These are phyloP conservation scores for Strombidium stylifer DNA, from an alignment of 73 alveolate species.

Conservation along the genomic window DNA sequence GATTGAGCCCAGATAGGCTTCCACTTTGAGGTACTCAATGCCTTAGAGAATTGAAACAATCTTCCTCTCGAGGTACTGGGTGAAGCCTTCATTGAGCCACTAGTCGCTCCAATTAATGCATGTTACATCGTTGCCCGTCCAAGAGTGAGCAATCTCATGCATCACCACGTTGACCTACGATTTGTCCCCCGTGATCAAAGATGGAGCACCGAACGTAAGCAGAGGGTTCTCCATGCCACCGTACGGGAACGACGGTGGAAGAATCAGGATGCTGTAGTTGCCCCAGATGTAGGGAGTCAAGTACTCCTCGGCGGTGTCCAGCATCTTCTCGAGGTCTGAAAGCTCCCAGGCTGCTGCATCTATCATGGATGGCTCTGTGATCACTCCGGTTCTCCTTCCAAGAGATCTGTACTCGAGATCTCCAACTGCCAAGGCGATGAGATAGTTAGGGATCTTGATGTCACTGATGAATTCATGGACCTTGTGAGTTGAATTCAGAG, in stretches of 20 bases:
- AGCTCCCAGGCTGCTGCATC: constrained; percentile 42
- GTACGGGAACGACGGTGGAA: constrained; percentile 88
- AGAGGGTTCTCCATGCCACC: constrained; percentile 96
- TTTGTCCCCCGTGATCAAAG: constrained; percentile 74
- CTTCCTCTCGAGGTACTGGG: constrained; percentile 71
- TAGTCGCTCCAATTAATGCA: constrained; percentile 80
- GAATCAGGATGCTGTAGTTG: constrained; percentile 64
- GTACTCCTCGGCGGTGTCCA: constrained; percentile 57
- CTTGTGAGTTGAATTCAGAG: constrained; percentile 38
- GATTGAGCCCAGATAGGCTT: constrained; percentile 46
- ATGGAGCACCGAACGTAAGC: constrained; percentile 82
- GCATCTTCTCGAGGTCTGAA: constrained; percentile 54
- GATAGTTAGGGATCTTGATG: constrained; percentile 73
- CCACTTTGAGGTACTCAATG: constrained; percentile 22
- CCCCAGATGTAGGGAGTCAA: constrained; percentile 80
- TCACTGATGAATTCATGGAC: constrained; percentile 38
- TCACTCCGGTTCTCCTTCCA: constrained; percentile 58
- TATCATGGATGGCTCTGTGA: constrained; percentile 64
- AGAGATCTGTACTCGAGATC: constrained; percentile 43
- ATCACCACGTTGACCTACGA: constrained; percentile 72
- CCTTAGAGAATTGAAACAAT: constrained; percentile 38
- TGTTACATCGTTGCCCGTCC: constrained; percentile 89
- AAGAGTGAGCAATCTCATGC: constrained; percentile 88
- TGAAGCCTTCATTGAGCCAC: constrained; percentile 93
- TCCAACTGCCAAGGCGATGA: constrained; percentile 82